Evolutionary conservation across 2,329 filamentous ascomycete genomes (phyloP).

Genomic region (Aspergillus felis): DNA sequence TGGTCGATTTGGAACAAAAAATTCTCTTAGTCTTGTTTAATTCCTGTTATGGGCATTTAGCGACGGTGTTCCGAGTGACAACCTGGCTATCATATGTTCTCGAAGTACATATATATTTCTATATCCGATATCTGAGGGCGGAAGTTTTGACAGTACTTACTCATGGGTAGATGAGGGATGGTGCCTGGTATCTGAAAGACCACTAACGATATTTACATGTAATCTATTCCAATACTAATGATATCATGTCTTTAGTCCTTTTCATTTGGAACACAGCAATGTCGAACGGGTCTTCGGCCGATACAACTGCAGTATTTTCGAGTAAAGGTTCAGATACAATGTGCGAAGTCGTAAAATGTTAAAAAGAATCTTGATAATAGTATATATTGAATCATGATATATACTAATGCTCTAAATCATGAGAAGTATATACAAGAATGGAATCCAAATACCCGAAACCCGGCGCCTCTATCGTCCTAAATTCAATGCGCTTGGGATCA

Average conservation of each 20-base stretch:
- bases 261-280: too few relatives aligned
- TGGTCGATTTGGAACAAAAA: background rate
- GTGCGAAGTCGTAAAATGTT: background rate
- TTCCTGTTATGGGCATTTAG: background rate
- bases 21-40: background rate
- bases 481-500: slow-evolving; percentile 10
- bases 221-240: background rate
- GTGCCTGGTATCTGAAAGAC: background rate
- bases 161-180: too few relatives aligned
- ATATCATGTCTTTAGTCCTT: too few relatives aligned
- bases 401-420: slow-evolving; percentile 5
- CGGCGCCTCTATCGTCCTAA: slow-evolving; percentile 30
- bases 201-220: background rate
- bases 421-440: background rate
- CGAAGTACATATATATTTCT: background rate
- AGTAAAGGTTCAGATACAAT: too few relatives aligned
- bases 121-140: background rate
- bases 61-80: background rate
- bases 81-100: background rate
- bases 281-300: too few relatives aligned
- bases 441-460: slow-evolving; percentile 13
- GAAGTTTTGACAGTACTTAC: too few relatives aligned
- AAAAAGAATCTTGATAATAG: slow-evolving; percentile 6
- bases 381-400: slow-evolving; percentile 2
- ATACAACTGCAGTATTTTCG: too few relatives aligned